Percentiles rank a stretch among this genome's conserved stretches.
Conservation (phyloP, 2,329 filamentous ascomycete species). For the Trichophaea hybrida region DNA sequence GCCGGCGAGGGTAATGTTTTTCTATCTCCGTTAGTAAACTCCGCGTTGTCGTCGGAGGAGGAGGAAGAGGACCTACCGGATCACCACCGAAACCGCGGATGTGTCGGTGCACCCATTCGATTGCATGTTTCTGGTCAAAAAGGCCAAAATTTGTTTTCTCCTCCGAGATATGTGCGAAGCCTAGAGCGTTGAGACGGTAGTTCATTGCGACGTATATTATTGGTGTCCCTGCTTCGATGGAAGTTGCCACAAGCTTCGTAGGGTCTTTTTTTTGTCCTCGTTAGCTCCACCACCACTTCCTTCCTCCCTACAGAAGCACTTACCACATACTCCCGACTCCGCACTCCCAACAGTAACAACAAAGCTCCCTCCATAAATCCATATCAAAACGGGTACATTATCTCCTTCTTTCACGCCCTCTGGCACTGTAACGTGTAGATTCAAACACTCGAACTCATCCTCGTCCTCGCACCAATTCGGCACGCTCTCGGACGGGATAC, state of each 20-base stretch:
- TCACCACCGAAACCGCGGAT: conserved; percentile 12
- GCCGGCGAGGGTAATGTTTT: conserved; percentile 66
- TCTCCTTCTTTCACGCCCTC: conserved; percentile 1
- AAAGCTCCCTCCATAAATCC: conserved; percentile 4
- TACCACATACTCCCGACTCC: not conserved
- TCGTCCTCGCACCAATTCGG: not conserved
- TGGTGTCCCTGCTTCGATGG: conserved; percentile 30
- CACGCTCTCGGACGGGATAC: not conserved
- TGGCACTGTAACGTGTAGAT: conserved; percentile 9
- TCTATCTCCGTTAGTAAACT: conserved; percentile 13
- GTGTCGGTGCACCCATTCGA: conserved; percentile 14
- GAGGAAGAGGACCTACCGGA: not conserved
- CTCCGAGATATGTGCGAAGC: not conserved
- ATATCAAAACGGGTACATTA: conserved; percentile 14
- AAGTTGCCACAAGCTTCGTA: conserved; percentile 21
- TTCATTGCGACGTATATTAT: conserved; percentile 1
- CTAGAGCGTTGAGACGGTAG: conserved; percentile 2
- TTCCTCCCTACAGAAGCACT: no score
- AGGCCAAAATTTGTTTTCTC: not conserved
- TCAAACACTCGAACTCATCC: conserved; percentile 11
- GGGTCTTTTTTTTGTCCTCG: conserved; percentile 8
- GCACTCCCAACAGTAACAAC: not conserved
- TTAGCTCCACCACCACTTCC: not conserved
- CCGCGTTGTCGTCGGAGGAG: not conserved
- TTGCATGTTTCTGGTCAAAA: conserved; percentile 7